A percentile compares a stretch with the other conserved stretches of the same genome.
Evolutionary conservation across 2,329 filamentous ascomycete species (phyloP).

Genomic region (Camillea tinctor): DNA sequence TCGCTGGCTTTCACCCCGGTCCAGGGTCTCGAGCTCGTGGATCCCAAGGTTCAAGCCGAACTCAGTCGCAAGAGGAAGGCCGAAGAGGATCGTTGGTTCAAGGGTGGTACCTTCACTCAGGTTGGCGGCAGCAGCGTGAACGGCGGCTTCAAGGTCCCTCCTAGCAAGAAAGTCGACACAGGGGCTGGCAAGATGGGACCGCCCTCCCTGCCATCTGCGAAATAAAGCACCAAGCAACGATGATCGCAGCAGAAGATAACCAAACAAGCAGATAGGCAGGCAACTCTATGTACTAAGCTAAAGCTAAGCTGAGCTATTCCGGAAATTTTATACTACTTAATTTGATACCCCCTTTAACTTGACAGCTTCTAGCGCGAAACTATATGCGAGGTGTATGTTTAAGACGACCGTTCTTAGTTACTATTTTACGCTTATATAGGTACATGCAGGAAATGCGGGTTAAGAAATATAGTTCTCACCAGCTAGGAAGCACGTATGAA

Average conservation of each 20-base stretch:
- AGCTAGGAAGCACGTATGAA: no score
- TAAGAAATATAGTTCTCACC: no score
- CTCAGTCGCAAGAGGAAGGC: conserved; percentile 87
- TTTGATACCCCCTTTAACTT: not conserved
- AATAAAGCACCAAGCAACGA: conserved; percentile 8
- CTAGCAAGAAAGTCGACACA: conserved; percentile 70
- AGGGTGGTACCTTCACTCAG: conserved; percentile 94
- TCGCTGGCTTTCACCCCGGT: conserved; percentile 92
- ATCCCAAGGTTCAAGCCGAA: conserved; percentile 87
- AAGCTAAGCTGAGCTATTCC: not conserved
- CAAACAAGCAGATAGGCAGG: no score
- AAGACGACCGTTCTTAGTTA: no score
- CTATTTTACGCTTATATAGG: no score
- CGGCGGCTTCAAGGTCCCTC: conserved; percentile 79
- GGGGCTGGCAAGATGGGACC: conserved; percentile 53
- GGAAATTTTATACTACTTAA: not conserved
- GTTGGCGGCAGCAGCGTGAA: conserved; percentile 53
- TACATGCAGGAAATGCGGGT: no score
- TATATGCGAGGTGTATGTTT: no score
- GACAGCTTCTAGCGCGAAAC: no score
- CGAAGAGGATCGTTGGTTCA: conserved; percentile 95
- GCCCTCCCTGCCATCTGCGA: conserved; percentile 27
- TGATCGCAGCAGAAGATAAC: no score
- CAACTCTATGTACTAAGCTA: no score
- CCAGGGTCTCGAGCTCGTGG: conserved; percentile 91